Base-by-base conservation (phyloP, 2,329 filamentous ascomycete genomes). In the Trichophyton benhamiae region DNA sequence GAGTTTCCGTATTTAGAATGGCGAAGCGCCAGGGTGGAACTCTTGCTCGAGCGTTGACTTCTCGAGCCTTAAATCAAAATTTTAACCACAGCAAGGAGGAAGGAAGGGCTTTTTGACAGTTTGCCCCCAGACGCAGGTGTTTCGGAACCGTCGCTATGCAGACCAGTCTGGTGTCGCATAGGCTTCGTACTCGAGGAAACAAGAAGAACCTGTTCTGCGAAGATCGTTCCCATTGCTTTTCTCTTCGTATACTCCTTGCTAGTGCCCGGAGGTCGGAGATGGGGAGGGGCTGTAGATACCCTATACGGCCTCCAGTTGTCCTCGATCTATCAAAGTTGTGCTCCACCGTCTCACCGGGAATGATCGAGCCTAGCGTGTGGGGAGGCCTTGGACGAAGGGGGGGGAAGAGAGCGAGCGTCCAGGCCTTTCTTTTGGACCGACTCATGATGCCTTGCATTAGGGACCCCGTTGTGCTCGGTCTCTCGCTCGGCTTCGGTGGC, bases 341-440 rank as follows among this genome's bases (percentile, higher is more conserved):
- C 49, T 55, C 49, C 49, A 55, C 49, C 13, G 49, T 55, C 49
- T 55, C 49, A 55, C 20, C 49, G 49, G 30, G 11, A 27, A 36
- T 25, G 17, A 55, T 55, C n/a, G 25, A 55, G 49, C 49, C 27
- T 55, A 55, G 27, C n/a, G 49, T 55, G 49, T 55, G 49, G 49
- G 27, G 49, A 17, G n/a, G n/a, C 25, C 49, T 3, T 17, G 17
- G 49, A 55, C 13, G 27, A 17, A 25, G 49, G 30, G 13, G 5
- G 15, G 15, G 46, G 13, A 6, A 22, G 22, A 27, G 11, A 25
- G 49, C 27, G 15, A 36, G 49, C 49, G 13, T 55, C 49, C 15
- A 55, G 49, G 30, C 49, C 22, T 27, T 22, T 9, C 9, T 38
- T 4, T 13, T 9, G 33, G 33, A 38, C 33, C 3, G 33, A 38